Base-by-base conservation (phyloP, 2,329 filamentous ascomycete species). In the Aspergillus pseudoviridinutans region DNA sequence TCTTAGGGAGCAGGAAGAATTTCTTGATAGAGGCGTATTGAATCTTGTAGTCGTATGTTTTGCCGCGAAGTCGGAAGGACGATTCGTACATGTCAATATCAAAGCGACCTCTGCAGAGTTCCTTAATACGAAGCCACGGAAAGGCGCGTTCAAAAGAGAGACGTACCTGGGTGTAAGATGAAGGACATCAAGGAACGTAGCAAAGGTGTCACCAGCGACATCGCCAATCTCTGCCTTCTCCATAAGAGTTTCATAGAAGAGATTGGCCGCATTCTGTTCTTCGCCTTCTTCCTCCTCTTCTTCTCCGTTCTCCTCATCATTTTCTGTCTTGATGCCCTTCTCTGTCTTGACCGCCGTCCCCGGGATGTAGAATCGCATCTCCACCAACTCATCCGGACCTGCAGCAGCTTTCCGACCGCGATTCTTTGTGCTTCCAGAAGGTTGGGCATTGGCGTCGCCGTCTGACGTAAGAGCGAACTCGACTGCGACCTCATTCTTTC, bases 11-110 rank as follows among this genome's bases (percentile, higher is more conserved):
- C 29, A 97, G 85, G 87, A 99, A 97, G 74, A 97, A 97, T 75
- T 97, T 97, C 82, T 99, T 99, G 78, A 97, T 92, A 51, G 88
- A 87, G 57, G 97, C 91, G 77, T 97, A 99, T 74, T 97, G 92
- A 64, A 99, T 97, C 84, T 99, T 99, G 86, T 99, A 99, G 80
- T 99, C 95, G 81, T 99, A 99, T 25, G 94, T 99, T 80, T 99
- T 99, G 70, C 94, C 94, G 64, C 94, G 93, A 61, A 99, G 84
- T 61, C 94, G 89, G 84, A 99, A 97, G 2, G 94, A 97, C 17
- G 87, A 88, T 76, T 97, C 94, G 83, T 99, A 99, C 89, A 99
- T 96, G 76, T 99, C 94, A 78, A 99, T 96, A 75, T 97, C 94
- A 82, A 99, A 99, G 65, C 94, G 93, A 74, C 94, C 95, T 89